A percentile compares a stretch with the other conserved stretches of the same genome.
These are phyloP conservation scores for Aureobasidium uvarum DNA, from an alignment of 2,329 filamentous ascomycete species.

Conservation along the genomic window DNA sequence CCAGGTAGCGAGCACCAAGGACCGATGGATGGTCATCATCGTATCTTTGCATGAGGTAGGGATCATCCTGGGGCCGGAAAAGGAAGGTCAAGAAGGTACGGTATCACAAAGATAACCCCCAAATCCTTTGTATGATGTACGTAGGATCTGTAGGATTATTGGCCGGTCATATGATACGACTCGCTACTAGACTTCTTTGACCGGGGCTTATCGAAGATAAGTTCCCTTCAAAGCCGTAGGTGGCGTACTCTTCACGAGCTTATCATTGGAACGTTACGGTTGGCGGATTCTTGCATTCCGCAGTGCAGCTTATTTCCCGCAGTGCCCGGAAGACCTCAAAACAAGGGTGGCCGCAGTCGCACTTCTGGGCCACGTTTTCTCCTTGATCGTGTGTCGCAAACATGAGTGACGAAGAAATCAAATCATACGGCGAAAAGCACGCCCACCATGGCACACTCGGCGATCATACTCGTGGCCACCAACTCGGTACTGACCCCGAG, in stretches of 20 bases:
- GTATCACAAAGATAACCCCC: neutral
- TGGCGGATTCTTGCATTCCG: conserved; percentile 15
- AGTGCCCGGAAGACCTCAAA: neutral
- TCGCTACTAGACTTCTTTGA: neutral
- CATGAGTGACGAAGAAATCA: conserved; percentile 14
- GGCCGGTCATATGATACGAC: neutral
- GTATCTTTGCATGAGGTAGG: conserved; percentile 3
- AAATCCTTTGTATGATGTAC: conserved; percentile 6
- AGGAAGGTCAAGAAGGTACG: conserved; percentile 3
- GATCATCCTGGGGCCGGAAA: neutral
- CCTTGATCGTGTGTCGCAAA: conserved; percentile 2
- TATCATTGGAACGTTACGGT: conserved; percentile 13
- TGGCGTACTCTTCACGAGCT: conserved; percentile 10
- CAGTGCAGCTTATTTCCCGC: conserved; percentile 3
- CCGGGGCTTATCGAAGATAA: conserved; percentile 20
- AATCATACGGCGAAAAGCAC: neutral
- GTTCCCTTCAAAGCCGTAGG: neutral
- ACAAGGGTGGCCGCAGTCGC: conserved; percentile 15
- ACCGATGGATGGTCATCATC: neutral
- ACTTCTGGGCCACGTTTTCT: neutral
- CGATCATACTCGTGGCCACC: neutral
- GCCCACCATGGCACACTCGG: neutral
- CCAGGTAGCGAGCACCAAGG: neutral
- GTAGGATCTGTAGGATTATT: conserved; percentile 14
- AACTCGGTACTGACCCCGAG: neutral